Percentiles rank a stretch among this genome's conserved stretches.
phyloP scores from a whole-genome alignment of 139 green algal species.

The Haematococcus lacustris region DNA sequence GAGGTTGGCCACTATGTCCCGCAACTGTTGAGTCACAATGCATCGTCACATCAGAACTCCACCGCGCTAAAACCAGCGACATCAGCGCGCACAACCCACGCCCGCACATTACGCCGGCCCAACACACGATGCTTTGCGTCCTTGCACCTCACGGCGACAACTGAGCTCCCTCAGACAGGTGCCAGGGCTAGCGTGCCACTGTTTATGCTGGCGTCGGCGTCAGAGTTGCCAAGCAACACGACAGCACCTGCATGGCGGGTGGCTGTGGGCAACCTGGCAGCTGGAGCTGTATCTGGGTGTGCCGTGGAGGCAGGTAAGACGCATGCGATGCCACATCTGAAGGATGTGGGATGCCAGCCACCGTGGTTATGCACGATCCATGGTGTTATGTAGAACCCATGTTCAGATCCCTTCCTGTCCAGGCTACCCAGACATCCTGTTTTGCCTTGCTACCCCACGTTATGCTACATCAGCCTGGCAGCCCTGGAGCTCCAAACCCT shows the following conservation, averaged over 20 bases:
- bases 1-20: too few species aligned
- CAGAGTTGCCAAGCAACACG: background rate
- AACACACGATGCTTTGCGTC: background rate
- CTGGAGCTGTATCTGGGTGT: constrained; percentile 73
- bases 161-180: background rate
- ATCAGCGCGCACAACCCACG: background rate
- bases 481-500: background rate
- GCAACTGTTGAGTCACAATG: constrained; percentile 2
- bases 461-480: background rate
- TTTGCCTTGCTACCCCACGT: background rate
- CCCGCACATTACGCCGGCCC: background rate
- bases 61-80: constrained; percentile 3
- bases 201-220: constrained; percentile 23
- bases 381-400: background rate
- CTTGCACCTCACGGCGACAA: background rate
- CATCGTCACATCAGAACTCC: constrained; percentile 13
- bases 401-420: background rate
- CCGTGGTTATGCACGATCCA: too few species aligned
- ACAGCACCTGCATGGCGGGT: constrained; percentile 46
- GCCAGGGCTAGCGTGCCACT: constrained; percentile 9
- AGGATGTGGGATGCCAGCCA: too few species aligned
- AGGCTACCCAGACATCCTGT: background rate
- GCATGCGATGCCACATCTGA: too few species aligned
- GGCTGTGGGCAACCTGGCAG: constrained; percentile 62
- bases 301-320: constrained; percentile 77